A percentile compares a stretch with the other conserved stretches of the same genome.
Evolutionary conservation across 495 filamentous ascomycete species (phyloP).

Genomic region (Lichenothelia convexa): DNA sequence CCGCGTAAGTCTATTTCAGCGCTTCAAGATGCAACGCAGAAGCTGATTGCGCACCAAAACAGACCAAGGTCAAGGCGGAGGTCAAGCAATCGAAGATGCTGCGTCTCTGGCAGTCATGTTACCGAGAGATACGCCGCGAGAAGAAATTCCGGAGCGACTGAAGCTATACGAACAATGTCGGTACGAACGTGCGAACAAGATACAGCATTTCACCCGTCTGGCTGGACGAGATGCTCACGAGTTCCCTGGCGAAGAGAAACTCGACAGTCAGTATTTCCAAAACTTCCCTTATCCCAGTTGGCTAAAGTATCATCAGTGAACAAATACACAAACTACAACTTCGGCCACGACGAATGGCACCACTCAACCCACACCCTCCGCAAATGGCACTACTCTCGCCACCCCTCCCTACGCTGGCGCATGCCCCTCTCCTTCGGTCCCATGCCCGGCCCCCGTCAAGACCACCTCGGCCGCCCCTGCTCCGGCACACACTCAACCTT

Average conservation of each 20-base stretch:
- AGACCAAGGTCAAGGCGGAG: slow-evolving; percentile 21
- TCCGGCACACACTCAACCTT: slow-evolving; percentile 24
- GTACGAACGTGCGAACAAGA: slow-evolving; percentile 31
- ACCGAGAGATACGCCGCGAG: slow-evolving; percentile 20
- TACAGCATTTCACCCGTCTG: slow-evolving; percentile 35
- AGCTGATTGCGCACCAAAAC: too few species aligned
- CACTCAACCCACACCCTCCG: slow-evolving; percentile 31
- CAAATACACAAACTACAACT: slow-evolving; percentile 34
- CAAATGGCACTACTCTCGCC: slow-evolving; percentile 26
- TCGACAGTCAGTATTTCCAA: slow-evolving; percentile 13
- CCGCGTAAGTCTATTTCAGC: slow-evolving; percentile 15
- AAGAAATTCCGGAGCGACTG: slow-evolving; percentile 30
- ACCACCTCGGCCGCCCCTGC: slow-evolving; percentile 12
- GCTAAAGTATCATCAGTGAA: slow-evolving; percentile 19
- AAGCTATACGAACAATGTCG: slow-evolving; percentile 35
- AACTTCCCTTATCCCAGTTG: background rate
- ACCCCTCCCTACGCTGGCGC: slow-evolving; percentile 27
- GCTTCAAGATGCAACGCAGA: too few species aligned
- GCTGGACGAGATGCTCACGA: slow-evolving; percentile 29
- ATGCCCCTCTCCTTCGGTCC: slow-evolving; percentile 38
- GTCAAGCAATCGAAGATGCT: slow-evolving; percentile 33
- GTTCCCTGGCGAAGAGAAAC: slow-evolving; percentile 15
- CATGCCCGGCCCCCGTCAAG: slow-evolving; percentile 34
- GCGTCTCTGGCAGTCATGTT: slow-evolving; percentile 35
- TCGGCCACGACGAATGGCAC: slow-evolving; percentile 41